These are phyloP conservation scores for peach (Prunus persica) DNA, from an alignment of 306 rosid species.

Conservation along the genomic window DNA sequence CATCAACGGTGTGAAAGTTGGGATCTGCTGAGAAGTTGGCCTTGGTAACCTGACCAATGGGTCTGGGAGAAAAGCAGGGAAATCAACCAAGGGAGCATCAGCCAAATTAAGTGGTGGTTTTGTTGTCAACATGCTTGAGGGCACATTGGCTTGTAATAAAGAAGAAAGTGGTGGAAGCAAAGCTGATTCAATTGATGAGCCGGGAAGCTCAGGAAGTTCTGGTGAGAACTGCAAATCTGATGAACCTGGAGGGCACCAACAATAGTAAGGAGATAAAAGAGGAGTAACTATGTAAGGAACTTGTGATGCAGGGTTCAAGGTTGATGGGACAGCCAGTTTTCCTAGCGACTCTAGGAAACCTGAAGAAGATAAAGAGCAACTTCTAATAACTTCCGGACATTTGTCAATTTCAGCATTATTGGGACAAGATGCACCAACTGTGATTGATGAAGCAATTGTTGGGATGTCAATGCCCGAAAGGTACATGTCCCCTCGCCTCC, in stretches of 20 bases:
- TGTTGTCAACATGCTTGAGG: constrained; percentile 57
- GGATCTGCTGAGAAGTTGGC: constrained; percentile 79
- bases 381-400: constrained; percentile 31
- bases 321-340: constrained; percentile 42
- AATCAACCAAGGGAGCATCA: constrained; percentile 48
- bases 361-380: constrained; percentile 42
- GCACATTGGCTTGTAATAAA: constrained; percentile 50
- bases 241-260: constrained; percentile 84
- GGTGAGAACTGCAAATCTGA: constrained; percentile 47
- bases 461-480: constrained; percentile 43
- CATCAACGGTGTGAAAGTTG: constrained; percentile 82
- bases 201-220: constrained; percentile 39
- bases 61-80: constrained; percentile 79
- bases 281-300: constrained; percentile 51
- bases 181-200: constrained; percentile 28
- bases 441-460: constrained; percentile 30
- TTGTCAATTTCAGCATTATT: constrained; percentile 40
- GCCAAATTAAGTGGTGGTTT: constrained; percentile 49
- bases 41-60: constrained; percentile 64
- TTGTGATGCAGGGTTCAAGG: constrained; percentile 42
- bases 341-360: constrained; percentile 58
- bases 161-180: constrained; percentile 63
- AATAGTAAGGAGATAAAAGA: constrained; percentile 78
- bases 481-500: constrained; percentile 57
- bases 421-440: constrained; percentile 28